These are phyloP conservation scores for Tuber microsphaerosporum DNA, from an alignment of 495 filamentous ascomycete genomes.

Conservation along the genomic window DNA sequence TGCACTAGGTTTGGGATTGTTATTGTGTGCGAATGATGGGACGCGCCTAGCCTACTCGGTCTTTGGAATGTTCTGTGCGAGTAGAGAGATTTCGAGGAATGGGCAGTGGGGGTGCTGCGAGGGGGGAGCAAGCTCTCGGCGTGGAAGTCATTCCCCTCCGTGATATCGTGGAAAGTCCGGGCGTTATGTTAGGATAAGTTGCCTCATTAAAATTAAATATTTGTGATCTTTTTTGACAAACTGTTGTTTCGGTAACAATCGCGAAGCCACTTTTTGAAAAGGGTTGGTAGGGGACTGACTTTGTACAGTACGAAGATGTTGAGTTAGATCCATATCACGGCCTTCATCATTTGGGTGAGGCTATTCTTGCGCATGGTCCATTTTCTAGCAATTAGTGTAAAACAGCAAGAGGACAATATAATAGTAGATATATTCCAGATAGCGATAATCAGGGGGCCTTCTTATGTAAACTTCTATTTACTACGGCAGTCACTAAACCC, in stretches of 20 bases:
- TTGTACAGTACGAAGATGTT: background rate
- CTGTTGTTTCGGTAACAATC: no score
- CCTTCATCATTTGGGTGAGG: no score
- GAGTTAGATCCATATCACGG: background rate
- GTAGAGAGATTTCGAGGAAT: background rate
- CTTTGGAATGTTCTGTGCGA: background rate
- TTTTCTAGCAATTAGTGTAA: constrained; percentile 9
- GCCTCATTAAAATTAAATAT: background rate
- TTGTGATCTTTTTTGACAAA: constrained; percentile 7
- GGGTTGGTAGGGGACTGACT: background rate
- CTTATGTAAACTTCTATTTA: no score
- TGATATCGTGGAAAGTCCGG: background rate
- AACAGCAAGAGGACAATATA: background rate
- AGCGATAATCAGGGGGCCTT: no score
- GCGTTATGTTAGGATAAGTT: background rate
- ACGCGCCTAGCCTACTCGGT: background rate
- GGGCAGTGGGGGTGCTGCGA: background rate
- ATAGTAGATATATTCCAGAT: constrained; percentile 9
- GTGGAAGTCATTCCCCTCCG: background rate
- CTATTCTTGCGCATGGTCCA: background rate
- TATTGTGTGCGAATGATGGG: background rate
- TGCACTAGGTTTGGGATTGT: background rate
- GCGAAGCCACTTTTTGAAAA: no score
- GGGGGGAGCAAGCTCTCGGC: background rate
- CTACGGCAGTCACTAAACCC: no score